Percentiles rank a stretch among this genome's conserved stretches.
Conservation (phyloP, 75 land plant species). For the Cunninghamia lanceolata region DNA sequence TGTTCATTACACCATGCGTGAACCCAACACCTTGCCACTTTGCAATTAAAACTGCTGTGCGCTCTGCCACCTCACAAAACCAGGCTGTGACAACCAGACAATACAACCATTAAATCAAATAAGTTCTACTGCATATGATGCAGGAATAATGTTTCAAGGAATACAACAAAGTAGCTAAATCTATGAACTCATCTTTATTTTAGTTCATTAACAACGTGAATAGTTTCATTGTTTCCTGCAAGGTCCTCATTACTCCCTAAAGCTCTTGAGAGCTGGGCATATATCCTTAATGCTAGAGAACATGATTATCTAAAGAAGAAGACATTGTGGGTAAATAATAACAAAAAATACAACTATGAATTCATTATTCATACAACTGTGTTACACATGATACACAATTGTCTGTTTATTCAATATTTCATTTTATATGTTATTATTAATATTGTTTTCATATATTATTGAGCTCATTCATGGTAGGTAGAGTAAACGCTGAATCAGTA, state of each 20-base stretch:
- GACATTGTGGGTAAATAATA: not conserved
- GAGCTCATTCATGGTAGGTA: not conserved
- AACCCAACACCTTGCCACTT: conserved; percentile 99
- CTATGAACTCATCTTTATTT: not conserved
- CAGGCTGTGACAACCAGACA: conserved; percentile 64
- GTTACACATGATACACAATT: not conserved
- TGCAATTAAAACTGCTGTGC: conserved; percentile 88
- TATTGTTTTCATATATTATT: not conserved
- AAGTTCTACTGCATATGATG: not conserved
- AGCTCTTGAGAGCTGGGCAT: not conserved
- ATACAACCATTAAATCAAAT: not conserved
- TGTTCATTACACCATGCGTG: conserved; percentile 98
- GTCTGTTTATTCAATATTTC: not conserved
- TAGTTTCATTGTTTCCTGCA: not conserved
- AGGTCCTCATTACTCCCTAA: not conserved
- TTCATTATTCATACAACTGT: not conserved
- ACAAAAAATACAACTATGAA: not conserved
- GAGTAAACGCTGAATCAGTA: not conserved
- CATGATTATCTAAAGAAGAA: not conserved
- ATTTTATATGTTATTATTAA: not conserved
- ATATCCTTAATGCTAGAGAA: not conserved
- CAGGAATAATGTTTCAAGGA: not conserved
- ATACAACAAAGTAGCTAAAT: not conserved
- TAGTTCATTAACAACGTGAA: not conserved
- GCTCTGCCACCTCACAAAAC: conserved; percentile 90